phyloP scores from a whole-genome alignment of 441 rosid genomes.

The Adansonia madagascariensis region DNA sequence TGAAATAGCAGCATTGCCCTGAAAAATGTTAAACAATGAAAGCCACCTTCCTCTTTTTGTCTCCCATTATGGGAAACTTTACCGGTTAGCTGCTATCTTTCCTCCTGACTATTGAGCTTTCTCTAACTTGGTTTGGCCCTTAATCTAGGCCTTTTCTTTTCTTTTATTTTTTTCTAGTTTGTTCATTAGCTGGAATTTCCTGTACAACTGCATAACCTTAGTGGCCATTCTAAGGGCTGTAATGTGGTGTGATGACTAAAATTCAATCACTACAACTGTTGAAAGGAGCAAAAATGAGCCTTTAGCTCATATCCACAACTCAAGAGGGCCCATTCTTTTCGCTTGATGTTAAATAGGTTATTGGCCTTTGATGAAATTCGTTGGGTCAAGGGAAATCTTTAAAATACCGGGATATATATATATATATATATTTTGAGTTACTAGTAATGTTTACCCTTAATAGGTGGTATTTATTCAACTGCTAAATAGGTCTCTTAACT shows the following conservation, averaged over 20 bases:
- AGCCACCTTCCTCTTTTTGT: not conserved
- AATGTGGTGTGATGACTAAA: not conserved
- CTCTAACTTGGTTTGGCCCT: not conserved
- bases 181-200: conserved; percentile 4
- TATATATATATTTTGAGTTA: not conserved
- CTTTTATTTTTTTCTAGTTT: not conserved
- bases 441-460: not conserved
- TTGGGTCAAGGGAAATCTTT: not conserved
- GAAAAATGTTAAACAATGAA: not conserved
- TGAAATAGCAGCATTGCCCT: not conserved
- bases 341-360: not conserved
- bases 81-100: not conserved
- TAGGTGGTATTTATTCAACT: not conserved
- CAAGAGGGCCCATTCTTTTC: not conserved
- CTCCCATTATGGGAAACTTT: not conserved
- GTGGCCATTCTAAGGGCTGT: not conserved
- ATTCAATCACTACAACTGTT: not conserved
- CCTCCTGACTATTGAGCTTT: not conserved
- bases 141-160: not conserved
- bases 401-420: not conserved
- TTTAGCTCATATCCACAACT: no score
- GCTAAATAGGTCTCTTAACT: not conserved
- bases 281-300: not conserved
- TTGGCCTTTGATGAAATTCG: not conserved
- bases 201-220: not conserved